Conservation (phyloP, 2,329 filamentous ascomycete genomes). For the Aspergillus arachidicola region DNA sequence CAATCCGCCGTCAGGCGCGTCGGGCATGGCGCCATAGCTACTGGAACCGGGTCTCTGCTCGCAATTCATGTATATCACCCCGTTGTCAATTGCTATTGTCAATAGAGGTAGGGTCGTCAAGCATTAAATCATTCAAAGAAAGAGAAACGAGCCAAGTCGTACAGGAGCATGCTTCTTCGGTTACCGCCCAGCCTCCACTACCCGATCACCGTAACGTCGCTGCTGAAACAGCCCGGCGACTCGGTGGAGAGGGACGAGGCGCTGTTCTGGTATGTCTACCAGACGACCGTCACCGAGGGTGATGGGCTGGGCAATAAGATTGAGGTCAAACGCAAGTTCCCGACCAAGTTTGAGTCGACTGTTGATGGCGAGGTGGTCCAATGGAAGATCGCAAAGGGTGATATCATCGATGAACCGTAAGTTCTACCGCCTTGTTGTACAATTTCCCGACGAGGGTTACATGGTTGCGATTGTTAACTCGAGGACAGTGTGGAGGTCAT, state of each 20-base stretch:
- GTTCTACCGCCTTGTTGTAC: conserved; percentile 20
- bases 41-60: conserved; percentile 8
- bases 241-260: conserved; percentile 73
- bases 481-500: conserved; percentile 58
- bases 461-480: conserved; percentile 6
- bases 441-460: not conserved
- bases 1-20: conserved; percentile 9
- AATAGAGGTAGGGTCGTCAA: conserved; percentile 1
- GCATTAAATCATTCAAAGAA: not conserved
- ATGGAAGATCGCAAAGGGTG: conserved; percentile 67
- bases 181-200: conserved; percentile 70
- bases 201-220: conserved; percentile 86
- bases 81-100: not conserved
- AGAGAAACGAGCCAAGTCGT: conserved; percentile 4
- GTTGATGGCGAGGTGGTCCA: conserved; percentile 75
- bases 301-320: conserved; percentile 75
- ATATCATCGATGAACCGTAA: conserved; percentile 48
- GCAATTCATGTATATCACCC: conserved; percentile 5
- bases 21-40: conserved; percentile 25
- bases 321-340: conserved; percentile 69
- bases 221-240: conserved; percentile 77
- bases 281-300: conserved; percentile 67
- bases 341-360: conserved; percentile 79
- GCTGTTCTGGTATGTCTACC: conserved; percentile 85
- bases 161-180: conserved; percentile 49